Base-by-base conservation (phyloP, 2,329 filamentous ascomycete genomes). In the Aspergillus pseudoglaucus region DNA sequence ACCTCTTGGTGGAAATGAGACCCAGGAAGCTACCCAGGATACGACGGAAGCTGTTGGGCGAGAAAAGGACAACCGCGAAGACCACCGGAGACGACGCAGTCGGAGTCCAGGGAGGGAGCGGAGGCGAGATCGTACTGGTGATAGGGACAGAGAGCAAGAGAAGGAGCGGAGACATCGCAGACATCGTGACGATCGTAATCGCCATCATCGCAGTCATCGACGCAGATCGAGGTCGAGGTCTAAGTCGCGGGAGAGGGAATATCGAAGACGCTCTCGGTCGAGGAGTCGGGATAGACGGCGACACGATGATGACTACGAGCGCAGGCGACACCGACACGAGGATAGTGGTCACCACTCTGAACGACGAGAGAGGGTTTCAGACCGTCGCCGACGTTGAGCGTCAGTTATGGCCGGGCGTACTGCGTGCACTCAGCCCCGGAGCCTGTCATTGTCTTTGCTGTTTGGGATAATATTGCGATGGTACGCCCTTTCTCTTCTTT, bases 1-100 rank as follows among this genome's bases (percentile, higher is more conserved):
- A 17, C 77, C 87, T 0, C 68, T 95, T 9, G 84, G 82, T 37
- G 66, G 85, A 23, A 78, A 73, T 3, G 77, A 82, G 49, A 71
- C 82, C n/a, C 73, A 78, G 48, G 75, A 74, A 49, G 77, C 74
- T 6, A 66, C 82, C 35, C 77, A 61, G 47, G 63, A 71, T 54
- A 56, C 64, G 20, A 62, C 64, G 33, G 66, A 54, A 15, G 42
- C 49, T 6, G 62, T 58, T 7, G 62, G 62, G 14, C 20, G n/a
- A 5, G 40, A 46, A 52, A 18, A 39, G 37, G 10, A 6, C 17
- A 39, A 40, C 12, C 56, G 53, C 15, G 52, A 52, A 30, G 56
- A 47, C 23, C 25, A 30, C 25, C 57, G 62, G 43, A 60, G 60
- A 44, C 58, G 59, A 38, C 63, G 60, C 42, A 63, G 63, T 52